Percentiles rank a stretch among this genome's conserved stretches.
Conservation (phyloP, 2,329 filamentous ascomycete species). For the Camillea tinctor region DNA sequence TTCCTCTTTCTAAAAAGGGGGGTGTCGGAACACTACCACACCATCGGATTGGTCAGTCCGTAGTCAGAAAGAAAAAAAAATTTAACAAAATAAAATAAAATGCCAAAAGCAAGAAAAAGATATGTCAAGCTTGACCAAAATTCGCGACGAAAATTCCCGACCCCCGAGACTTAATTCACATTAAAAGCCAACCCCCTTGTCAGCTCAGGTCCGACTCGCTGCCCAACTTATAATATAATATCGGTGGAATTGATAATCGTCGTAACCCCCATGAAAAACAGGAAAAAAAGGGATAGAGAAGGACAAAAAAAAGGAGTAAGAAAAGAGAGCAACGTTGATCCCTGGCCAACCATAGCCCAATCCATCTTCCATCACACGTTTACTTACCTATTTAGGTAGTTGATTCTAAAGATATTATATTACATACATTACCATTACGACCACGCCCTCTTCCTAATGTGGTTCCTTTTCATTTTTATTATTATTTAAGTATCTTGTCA, state of each 20-base stretch:
- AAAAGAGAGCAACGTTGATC: not conserved
- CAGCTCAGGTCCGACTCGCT: not conserved
- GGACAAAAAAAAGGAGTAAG: not conserved
- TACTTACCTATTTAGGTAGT: not conserved
- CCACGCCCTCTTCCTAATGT: no score
- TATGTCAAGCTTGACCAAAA: not conserved
- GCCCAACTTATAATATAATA: slow-evolving; percentile 7
- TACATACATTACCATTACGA: not conserved
- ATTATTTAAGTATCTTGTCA: no score
- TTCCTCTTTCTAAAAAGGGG: not conserved
- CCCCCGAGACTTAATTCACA: not conserved
- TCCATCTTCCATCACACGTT: not conserved
- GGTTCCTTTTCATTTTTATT: no score
- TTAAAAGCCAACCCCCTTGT: not conserved
- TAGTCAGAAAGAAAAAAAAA: not conserved
- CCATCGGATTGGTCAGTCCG: not conserved
- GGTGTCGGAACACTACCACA: not conserved
- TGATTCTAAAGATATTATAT: not conserved
- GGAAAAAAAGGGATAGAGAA: not conserved
- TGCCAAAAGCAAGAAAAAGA: not conserved
- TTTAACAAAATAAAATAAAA: slow-evolving; percentile 2
- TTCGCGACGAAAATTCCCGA: not conserved
- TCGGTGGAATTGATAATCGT: slow-evolving; percentile 11
- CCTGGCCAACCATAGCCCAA: not conserved
- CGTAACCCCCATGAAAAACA: not conserved